Conservation (phyloP, 805 yeast species). For the Danielozyma ontarioensis region DNA sequence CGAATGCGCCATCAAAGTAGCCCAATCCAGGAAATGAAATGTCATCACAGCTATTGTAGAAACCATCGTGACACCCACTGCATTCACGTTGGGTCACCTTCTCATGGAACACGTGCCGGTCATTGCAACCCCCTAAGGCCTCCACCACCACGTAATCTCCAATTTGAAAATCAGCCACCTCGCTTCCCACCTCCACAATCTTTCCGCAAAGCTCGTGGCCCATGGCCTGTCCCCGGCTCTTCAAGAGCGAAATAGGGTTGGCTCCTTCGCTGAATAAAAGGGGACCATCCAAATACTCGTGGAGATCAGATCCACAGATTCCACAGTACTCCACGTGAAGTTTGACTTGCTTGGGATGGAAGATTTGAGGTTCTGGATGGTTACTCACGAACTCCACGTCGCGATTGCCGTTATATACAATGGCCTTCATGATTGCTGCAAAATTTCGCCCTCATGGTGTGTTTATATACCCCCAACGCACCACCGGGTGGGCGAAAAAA, state of each 20-base stretch:
- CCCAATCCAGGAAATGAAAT: conserved; percentile 53
- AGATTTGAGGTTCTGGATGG: conserved; percentile 1
- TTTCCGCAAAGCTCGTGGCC: conserved; percentile 55
- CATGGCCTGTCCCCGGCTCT: conserved; percentile 25
- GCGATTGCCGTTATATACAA: not conserved
- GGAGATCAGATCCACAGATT: conserved; percentile 44
- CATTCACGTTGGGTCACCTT: conserved; percentile 27
- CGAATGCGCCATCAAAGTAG: conserved; percentile 51
- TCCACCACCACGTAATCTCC: conserved; percentile 51
- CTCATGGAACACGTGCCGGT: conserved; percentile 35
- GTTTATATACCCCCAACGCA: no score
- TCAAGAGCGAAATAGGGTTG: conserved; percentile 9
- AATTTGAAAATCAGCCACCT: conserved; percentile 29
- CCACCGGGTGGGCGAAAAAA: no score
- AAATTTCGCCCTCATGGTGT: no score
- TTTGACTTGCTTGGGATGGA: conserved; percentile 3
- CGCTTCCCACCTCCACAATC: conserved; percentile 40
- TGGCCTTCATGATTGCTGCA: not conserved
- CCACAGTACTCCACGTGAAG: conserved; percentile 45
- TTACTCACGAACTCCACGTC: not conserved
- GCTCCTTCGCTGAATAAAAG: conserved; percentile 47
- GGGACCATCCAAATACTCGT: conserved; percentile 53
- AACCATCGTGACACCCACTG: conserved; percentile 44
- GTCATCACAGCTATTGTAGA: conserved; percentile 48
- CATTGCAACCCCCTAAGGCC: conserved; percentile 55